Percentiles rank a stretch among this genome's conserved stretches.
phyloP scores from a whole-genome alignment of 345 rosid species.

The Punica granatum region DNA sequence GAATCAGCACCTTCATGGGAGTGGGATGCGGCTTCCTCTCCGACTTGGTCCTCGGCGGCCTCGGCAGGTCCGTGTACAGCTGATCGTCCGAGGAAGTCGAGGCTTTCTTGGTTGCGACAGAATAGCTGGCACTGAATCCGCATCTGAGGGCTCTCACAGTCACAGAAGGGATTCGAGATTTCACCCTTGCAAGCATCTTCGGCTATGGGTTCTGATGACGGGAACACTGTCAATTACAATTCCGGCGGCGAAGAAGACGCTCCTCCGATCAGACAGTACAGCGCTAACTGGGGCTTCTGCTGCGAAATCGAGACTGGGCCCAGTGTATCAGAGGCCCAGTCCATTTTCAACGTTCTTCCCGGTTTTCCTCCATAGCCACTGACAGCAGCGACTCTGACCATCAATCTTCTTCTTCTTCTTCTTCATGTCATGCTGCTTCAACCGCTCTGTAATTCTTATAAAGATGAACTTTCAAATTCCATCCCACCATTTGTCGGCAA shows the following conservation, averaged over 20 bases:
- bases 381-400: not conserved
- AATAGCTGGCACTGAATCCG: not conserved
- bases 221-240: not conserved
- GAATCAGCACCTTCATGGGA: constrained; percentile 64
- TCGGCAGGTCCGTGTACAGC: constrained; percentile 55
- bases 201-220: not conserved
- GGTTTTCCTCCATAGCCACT: not conserved
- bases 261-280: not conserved
- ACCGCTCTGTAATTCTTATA: constrained; percentile 10
- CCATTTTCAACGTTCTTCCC: not conserved
- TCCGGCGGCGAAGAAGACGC: not conserved
- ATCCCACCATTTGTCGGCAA: not conserved
- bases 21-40: constrained; percentile 78
- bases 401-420: not conserved
- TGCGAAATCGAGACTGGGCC: not conserved
- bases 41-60: constrained; percentile 58
- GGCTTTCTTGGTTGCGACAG: not conserved
- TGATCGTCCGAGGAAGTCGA: constrained; percentile 23
- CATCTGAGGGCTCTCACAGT: not conserved
- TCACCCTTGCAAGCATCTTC: constrained; percentile 1
- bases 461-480: constrained; percentile 4
- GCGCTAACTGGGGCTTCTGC: not conserved
- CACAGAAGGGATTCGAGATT: not conserved
- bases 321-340: not conserved
- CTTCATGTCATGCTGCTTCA: constrained; percentile 15